Evolutionary conservation across 1,284 basidiomycete species (phyloP), one percentile per base, ranked within the genome.

Genomic region (Xerocomus amazonicus): DNA sequence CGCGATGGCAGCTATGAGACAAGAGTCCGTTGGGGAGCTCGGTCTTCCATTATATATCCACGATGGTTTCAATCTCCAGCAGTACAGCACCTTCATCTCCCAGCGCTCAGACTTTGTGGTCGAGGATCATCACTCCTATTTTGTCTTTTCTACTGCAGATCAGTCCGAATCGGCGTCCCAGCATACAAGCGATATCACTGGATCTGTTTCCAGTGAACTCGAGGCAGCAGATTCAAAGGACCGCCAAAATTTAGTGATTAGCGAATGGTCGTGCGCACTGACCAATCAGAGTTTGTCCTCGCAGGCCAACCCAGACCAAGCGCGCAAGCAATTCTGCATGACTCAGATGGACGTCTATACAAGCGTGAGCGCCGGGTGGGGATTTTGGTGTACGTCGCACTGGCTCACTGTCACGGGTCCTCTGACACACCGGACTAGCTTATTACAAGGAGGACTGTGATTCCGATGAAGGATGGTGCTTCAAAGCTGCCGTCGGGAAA

Each of bases 41-140:
- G 61, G 58, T 0, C 73, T 90, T 35, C 87, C 88, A 0, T 68
- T 90, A 29, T 90, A 91, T 62, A 68, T 91, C 43, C 86, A 90
- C 61, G 84, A 91, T 56, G 88, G 73, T 1, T 92, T 90, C 63
- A 74, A 87, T 56, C 70, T 87, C 38, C 62, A 71, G 9, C 72
- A 77, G 12, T 87, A 81, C 58, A 76, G 74, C 43, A 61, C 72
- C 13, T 89, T 76, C 55, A 70, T 86, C 19, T 69, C 75, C 2
- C 69, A 71, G 28, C 72, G 85, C 32, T 63, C 66, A 0, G 87
- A 90, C 61, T 91, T 90, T 58, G 76, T 88, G 33, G 80, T 91
- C 28, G 77, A 86, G 56, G 88, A 91, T 56, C 81, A 89, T 62
- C 88, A 91, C 62, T 83, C 86, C 3, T 84, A 85, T 67, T 86